phyloP scores from a whole-genome alignment of 2,329 filamentous ascomycete genomes.

The Xylariales sp. region DNA sequence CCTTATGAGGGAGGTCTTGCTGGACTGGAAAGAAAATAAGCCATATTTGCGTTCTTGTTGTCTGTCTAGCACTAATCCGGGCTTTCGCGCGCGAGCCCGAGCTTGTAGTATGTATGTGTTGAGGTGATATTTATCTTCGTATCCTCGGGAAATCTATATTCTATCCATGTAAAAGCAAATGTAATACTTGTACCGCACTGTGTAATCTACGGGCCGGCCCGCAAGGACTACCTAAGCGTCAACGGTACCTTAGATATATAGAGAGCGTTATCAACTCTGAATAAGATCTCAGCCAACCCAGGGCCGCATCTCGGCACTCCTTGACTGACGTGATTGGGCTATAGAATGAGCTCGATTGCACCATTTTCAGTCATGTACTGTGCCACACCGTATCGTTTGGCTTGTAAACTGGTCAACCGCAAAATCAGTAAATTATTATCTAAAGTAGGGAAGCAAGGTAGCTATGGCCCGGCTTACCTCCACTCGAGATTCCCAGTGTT shows the following conservation, averaged over 20 bases:
- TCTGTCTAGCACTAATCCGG: too few species aligned
- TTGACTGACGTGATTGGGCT: conserved; percentile 16
- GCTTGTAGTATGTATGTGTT: not conserved
- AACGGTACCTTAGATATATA: not conserved
- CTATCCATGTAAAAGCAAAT: not conserved
- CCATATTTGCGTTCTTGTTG: too few species aligned
- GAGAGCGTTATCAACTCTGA: not conserved
- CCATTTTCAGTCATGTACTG: conserved; percentile 36
- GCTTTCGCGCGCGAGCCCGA: too few species aligned
- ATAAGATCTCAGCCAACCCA: not conserved
- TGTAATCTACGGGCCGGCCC: not conserved
- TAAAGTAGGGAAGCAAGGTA: not conserved
- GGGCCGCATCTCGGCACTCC: not conserved
- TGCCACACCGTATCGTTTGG: conserved; percentile 42
- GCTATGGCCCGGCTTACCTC: conserved; percentile 39
- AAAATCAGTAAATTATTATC: conserved; percentile 19
- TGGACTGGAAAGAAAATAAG: too few species aligned
- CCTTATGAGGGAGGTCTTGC: too few species aligned
- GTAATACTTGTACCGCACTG: not conserved
- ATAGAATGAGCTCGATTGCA: conserved; percentile 40
- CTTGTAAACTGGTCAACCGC: conserved; percentile 32
- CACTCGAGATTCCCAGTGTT: conserved; percentile 47
- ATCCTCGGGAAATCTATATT: not conserved
- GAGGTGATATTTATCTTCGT: not conserved
- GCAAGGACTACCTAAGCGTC: not conserved